phyloP scores from a whole-genome alignment of 164 flowering plant genomes.

The Malania oleifera region DNA sequence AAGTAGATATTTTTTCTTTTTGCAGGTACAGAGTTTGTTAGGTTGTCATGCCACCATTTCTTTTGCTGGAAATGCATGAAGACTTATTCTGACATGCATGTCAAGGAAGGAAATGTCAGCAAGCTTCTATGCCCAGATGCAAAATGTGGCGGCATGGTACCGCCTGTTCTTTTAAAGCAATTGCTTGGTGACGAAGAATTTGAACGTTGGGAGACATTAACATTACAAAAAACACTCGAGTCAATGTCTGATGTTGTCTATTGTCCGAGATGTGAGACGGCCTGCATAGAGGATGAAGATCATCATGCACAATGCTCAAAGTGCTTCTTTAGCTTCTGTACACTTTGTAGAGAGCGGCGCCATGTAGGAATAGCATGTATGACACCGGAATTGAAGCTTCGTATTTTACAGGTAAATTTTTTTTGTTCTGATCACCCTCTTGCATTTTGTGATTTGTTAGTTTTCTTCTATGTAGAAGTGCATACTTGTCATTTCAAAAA shows the following conservation, averaged over 20 bases:
- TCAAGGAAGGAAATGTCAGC: slow-evolving; percentile 72
- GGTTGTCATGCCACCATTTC: slow-evolving; percentile 78
- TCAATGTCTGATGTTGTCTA: slow-evolving; percentile 81
- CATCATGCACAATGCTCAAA: slow-evolving; percentile 80
- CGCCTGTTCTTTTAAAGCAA: slow-evolving; percentile 66
- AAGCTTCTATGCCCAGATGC: slow-evolving; percentile 67
- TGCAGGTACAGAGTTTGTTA: slow-evolving; percentile 70
- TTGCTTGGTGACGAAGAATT: slow-evolving; percentile 69
- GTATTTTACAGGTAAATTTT: slow-evolving; percentile 54
- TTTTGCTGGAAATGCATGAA: slow-evolving; percentile 87
- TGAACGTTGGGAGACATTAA: slow-evolving; percentile 84
- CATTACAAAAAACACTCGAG: slow-evolving; percentile 73
- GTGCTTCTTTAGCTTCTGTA: slow-evolving; percentile 84
- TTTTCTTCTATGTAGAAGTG: neutral
- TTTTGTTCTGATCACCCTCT: no score
- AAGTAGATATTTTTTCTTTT: neutral
- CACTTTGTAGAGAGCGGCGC: slow-evolving; percentile 77
- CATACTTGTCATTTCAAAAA: neutral
- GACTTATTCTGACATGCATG: slow-evolving; percentile 62
- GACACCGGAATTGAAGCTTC: slow-evolving; percentile 72
- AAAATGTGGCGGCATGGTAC: slow-evolving; percentile 68
- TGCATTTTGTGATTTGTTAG: neutral
- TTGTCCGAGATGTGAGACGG: slow-evolving; percentile 93
- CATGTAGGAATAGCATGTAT: slow-evolving; percentile 75
- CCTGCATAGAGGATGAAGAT: slow-evolving; percentile 84